These are phyloP conservation scores for Scheffersomyces quercinus DNA, from an alignment of 1,139 yeast genomes.

Conservation along the genomic window DNA sequence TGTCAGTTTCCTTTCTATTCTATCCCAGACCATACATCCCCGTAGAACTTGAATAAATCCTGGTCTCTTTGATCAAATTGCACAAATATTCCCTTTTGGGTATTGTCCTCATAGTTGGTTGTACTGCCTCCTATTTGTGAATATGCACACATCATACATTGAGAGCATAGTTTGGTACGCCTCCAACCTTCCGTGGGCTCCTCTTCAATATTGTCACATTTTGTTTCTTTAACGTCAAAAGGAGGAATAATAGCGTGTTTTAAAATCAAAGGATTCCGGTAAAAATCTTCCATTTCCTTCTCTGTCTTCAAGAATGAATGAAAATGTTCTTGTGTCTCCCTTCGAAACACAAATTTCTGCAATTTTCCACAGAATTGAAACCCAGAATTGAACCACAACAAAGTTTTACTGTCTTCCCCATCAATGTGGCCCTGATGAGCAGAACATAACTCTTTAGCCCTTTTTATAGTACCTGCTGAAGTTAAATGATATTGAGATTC, in stretches of 20 bases:
- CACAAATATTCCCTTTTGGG: too few relatives aligned
- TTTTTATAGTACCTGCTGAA: conserved; percentile 14
- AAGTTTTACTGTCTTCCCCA: conserved; percentile 28
- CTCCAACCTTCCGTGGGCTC: conserved; percentile 17
- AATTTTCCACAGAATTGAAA: conserved; percentile 29
- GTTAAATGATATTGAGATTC: conserved; percentile 27
- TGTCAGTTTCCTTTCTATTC: too few relatives aligned
- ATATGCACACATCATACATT: conserved; percentile 42
- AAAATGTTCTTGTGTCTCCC: conserved; percentile 11
- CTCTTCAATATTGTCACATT: conserved; percentile 27
- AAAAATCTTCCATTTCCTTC: conserved; percentile 27
- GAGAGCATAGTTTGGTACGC: conserved; percentile 18
- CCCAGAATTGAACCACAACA: conserved; percentile 39
- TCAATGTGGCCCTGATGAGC: conserved; percentile 41
- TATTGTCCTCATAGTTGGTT: too few relatives aligned
- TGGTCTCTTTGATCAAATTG: too few relatives aligned
- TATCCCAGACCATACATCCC: too few relatives aligned
- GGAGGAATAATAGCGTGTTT: conserved; percentile 37
- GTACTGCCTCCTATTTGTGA: too few relatives aligned
- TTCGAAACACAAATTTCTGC: neutral
- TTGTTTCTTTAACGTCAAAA: conserved; percentile 30
- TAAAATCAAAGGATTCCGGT: conserved; percentile 22
- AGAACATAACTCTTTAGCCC: conserved; percentile 35
- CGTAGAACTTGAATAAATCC: too few relatives aligned
- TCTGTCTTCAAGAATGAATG: conserved; percentile 20